These are phyloP conservation scores for Wickerhamiella kazuoi DNA, from an alignment of 805 yeast genomes.

Conservation along the genomic window DNA sequence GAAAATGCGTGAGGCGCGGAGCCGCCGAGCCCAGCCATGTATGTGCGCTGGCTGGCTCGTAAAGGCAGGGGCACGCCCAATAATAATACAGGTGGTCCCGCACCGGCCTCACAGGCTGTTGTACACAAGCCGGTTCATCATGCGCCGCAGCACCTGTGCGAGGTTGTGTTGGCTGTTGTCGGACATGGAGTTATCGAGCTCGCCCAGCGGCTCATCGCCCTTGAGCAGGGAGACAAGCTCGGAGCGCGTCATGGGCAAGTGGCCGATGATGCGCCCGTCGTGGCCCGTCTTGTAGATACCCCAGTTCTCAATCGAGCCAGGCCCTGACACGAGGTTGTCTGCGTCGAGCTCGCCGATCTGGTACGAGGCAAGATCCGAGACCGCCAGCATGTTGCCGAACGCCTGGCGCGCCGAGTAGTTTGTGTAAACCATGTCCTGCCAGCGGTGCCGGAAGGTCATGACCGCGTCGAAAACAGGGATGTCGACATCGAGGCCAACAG, in stretches of 20 bases:
- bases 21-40: too few species aligned
- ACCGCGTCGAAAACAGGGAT: slow-evolving; percentile 15
- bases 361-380: slow-evolving; percentile 6
- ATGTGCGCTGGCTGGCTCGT: too few species aligned
- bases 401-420: slow-evolving; percentile 29
- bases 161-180: not conserved
- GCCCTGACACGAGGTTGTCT: slow-evolving; percentile 8
- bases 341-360: slow-evolving; percentile 9
- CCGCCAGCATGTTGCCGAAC: slow-evolving; percentile 29
- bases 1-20: too few species aligned
- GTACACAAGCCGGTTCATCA: not conserved
- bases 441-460: slow-evolving; percentile 13
- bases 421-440: slow-evolving; percentile 19
- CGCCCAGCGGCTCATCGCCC: not conserved
- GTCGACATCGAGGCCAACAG: slow-evolving; percentile 13
- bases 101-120: not conserved
- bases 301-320: slow-evolving; percentile 9
- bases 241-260: not conserved
- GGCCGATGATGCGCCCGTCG: not conserved
- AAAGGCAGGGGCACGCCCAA: too few species aligned
- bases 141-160: not conserved
- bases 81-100: too few species aligned
- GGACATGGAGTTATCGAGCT: not conserved
- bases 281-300: slow-evolving; percentile 2
- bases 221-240: not conserved